These are phyloP conservation scores for Somion occarium DNA, from an alignment of 1,284 basidiomycete genomes.

Conservation along the genomic window DNA sequence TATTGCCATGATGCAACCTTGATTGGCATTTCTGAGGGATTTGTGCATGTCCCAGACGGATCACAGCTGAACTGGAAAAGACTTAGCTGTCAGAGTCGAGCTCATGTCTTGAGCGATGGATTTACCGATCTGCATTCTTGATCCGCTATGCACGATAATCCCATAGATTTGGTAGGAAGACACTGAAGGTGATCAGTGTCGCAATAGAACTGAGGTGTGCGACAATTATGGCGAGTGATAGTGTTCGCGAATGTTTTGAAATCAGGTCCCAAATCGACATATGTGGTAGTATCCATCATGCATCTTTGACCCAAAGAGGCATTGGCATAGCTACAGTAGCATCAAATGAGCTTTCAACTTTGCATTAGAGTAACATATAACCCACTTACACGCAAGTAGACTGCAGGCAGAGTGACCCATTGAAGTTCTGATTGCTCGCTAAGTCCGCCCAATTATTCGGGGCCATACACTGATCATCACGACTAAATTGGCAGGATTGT, in stretches of 20 bases:
- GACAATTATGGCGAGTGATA: conserved; percentile 59
- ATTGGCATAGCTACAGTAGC: conserved; percentile 47
- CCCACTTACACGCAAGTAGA: conserved; percentile 55
- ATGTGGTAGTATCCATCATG: conserved; percentile 55
- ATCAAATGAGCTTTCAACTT: neutral
- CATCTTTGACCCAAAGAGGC: conserved; percentile 52
- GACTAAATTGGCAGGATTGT: conserved; percentile 57
- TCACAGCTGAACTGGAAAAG: conserved; percentile 28
- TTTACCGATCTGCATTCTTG: conserved; percentile 49
- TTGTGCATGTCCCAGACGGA: conserved; percentile 23
- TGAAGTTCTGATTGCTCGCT: conserved; percentile 41
- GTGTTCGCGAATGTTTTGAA: conserved; percentile 44
- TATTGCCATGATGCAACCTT: conserved; percentile 43
- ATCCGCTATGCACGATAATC: conserved; percentile 46
- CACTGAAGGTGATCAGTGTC: conserved; percentile 42
- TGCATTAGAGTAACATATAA: conserved; percentile 2
- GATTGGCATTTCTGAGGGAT: conserved; percentile 31
- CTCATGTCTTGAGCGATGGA: conserved; percentile 3
- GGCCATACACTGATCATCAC: conserved; percentile 65
- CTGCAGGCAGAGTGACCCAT: conserved; percentile 59
- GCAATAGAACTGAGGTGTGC: conserved; percentile 53
- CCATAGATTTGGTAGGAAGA: conserved; percentile 40
- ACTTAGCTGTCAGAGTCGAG: neutral
- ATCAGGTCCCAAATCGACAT: conserved; percentile 43
- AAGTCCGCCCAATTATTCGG: conserved; percentile 38